Percentiles rank a stretch among this genome's conserved stretches.
phyloP scores from a whole-genome alignment of 352 stramenopile genomes.

The Phytophthora macrochlamydospora region DNA sequence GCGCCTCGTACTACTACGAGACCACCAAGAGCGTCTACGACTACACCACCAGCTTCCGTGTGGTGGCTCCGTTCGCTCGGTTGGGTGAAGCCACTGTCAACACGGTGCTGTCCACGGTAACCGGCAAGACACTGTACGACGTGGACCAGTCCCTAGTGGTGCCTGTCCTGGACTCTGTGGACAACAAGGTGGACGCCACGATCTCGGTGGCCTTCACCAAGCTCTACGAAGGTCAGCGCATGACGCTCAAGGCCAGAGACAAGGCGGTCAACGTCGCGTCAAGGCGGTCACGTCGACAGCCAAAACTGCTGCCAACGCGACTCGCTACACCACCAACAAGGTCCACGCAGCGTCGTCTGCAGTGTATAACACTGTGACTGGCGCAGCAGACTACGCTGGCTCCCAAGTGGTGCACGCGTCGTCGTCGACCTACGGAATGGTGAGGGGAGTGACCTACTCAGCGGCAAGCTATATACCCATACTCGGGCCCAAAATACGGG shows the following conservation, averaged over 20 bases:
- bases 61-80: slow-evolving; percentile 64
- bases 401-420: slow-evolving; percentile 69
- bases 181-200: slow-evolving; percentile 76
- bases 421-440: slow-evolving; percentile 63
- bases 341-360: slow-evolving; percentile 26
- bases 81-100: slow-evolving; percentile 74
- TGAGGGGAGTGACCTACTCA: slow-evolving; percentile 61
- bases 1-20: slow-evolving; percentile 82
- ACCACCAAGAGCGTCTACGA: slow-evolving; percentile 81
- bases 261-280: slow-evolving; percentile 34
- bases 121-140: slow-evolving; percentile 62
- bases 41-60: slow-evolving; percentile 82
- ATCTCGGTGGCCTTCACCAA: slow-evolving; percentile 70
- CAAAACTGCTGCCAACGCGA: slow-evolving; percentile 51
- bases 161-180: slow-evolving; percentile 61
- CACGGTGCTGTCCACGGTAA: slow-evolving; percentile 60
- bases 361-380: slow-evolving; percentile 43
- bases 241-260: slow-evolving; percentile 72
- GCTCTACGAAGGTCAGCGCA: slow-evolving; percentile 66
- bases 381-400: slow-evolving; percentile 60
- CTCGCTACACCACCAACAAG: slow-evolving; percentile 63
- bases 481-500: slow-evolving; percentile 70
- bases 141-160: slow-evolving; percentile 62
- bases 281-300: slow-evolving; percentile 33
- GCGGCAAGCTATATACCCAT: slow-evolving; percentile 65